phyloP scores from a whole-genome alignment of 257 asterid genomes.

The Solanum sitiens region DNA sequence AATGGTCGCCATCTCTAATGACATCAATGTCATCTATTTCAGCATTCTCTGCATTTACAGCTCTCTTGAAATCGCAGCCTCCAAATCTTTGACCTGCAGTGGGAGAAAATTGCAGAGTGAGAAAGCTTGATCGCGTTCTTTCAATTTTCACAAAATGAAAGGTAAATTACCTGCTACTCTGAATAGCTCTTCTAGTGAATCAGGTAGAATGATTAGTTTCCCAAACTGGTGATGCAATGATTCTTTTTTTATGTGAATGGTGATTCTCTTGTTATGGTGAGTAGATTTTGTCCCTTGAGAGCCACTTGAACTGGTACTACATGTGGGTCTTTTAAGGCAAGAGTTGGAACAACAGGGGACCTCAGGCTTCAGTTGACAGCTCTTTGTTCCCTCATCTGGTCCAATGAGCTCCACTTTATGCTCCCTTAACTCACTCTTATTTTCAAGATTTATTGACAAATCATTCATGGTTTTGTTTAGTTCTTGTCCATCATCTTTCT shows the following conservation, averaged over 20 bases:
- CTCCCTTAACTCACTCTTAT: constrained; percentile 12
- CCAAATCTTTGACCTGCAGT: constrained; percentile 77
- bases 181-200: constrained; percentile 57
- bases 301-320: constrained; percentile 1
- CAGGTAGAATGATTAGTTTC: constrained; percentile 61
- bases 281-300: constrained; percentile 11
- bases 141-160: not conserved
- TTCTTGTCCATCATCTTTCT: constrained; percentile 2
- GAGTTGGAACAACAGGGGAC: constrained; percentile 5
- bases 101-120: not conserved
- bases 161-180: constrained; percentile 43
- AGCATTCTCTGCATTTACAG: constrained; percentile 55
- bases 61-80: constrained; percentile 27
- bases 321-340: constrained; percentile 12
- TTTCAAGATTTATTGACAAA: constrained; percentile 21
- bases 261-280: constrained; percentile 48
- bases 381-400: constrained; percentile 5
- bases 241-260: constrained; percentile 39
- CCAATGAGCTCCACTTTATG: constrained; percentile 16
- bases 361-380: constrained; percentile 1
- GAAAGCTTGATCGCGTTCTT: not conserved
- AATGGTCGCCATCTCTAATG: constrained; percentile 78
- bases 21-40: constrained; percentile 71
- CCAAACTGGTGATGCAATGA: constrained; percentile 13
- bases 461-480: constrained; percentile 29